Evolutionary conservation across 352 stramenopile genomes (phyloP), one percentile per base, ranked within the genome.

Genomic region (Pseudoperonospora humuli): DNA sequence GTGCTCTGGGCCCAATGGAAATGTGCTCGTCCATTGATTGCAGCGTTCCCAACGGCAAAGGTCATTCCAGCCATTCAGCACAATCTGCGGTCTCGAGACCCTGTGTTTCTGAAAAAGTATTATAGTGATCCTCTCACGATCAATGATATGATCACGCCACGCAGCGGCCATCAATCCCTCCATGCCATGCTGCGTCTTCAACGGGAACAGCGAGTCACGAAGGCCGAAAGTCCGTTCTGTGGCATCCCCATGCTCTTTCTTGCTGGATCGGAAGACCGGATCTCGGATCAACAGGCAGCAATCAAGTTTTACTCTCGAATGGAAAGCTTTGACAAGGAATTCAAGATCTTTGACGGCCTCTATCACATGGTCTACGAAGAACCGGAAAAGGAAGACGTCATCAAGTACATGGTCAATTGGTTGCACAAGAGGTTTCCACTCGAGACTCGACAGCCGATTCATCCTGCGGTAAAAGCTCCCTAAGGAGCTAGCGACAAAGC

Each of bases 361-460:
- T 83, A 62, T 43, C 70, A 86, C 61, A 77, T 69, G 54, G 54
- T 86, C 26, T 84, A 75, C 43, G 62, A 84, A 35, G 74, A 84
- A 24, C 67, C 67, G 1, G 70, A 81, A 55, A 57, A 61, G 14
- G 70, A 83, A 14, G 57, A 71, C 3, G 74, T 85, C 14, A 33
- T 83, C 13, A 40, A 63, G 6, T 62, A 80, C 42, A 32, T 78
- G 14, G 52, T 50, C n/a, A 45, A 58, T 5, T 85, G 73, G 63
- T 37, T 73, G 28, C 45, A 56, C 31, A 45, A 45, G 36, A 37
- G 62, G 17, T 72, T 72, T 26, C 49, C 54, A 19, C 35, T 68
- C 15, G 54, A 64, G 41, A 61, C 58, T n/a, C 58, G 58, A 11
- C 58, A 61, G 10, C 43, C 51, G 8, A 62, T 48, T 14, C 28